These are phyloP conservation scores for Aspergillus aculeatinus DNA, from an alignment of 2,329 filamentous ascomycete genomes.

Conservation along the genomic window DNA sequence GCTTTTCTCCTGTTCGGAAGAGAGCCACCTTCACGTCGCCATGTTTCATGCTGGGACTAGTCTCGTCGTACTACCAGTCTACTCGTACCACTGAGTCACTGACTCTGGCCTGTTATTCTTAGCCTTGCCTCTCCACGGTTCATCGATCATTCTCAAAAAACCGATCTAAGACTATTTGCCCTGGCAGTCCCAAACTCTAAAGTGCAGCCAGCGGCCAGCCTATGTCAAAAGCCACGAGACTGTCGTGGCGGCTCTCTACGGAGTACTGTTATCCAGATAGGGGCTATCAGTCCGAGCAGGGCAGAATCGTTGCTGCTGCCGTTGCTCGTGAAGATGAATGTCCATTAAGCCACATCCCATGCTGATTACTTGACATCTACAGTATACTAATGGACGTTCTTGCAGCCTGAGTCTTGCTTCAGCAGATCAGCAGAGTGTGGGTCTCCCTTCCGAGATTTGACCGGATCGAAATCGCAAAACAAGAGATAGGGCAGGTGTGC, in stretches of 20 bases:
- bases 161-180: neutral
- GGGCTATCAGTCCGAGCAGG: neutral
- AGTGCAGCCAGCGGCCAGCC: neutral
- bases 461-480: neutral
- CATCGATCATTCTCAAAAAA: neutral
- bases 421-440: neutral
- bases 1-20: neutral
- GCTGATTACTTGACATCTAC: neutral
- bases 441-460: neutral
- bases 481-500: neutral
- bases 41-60: neutral
- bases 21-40: neutral
- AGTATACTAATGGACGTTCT: neutral
- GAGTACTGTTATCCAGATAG: neutral
- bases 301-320: neutral
- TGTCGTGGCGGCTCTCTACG: neutral
- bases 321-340: neutral
- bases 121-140: neutral
- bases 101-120: neutral
- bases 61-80: neutral
- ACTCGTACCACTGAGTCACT: neutral
- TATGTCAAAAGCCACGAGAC: neutral
- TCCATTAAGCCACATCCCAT: neutral
- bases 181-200: neutral
- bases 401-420: neutral